A percentile compares a stretch with the other conserved stretches of the same genome.
These are phyloP conservation scores for Ustilago loliicola DNA, from an alignment of 1,284 basidiomycete species.

Conservation along the genomic window DNA sequence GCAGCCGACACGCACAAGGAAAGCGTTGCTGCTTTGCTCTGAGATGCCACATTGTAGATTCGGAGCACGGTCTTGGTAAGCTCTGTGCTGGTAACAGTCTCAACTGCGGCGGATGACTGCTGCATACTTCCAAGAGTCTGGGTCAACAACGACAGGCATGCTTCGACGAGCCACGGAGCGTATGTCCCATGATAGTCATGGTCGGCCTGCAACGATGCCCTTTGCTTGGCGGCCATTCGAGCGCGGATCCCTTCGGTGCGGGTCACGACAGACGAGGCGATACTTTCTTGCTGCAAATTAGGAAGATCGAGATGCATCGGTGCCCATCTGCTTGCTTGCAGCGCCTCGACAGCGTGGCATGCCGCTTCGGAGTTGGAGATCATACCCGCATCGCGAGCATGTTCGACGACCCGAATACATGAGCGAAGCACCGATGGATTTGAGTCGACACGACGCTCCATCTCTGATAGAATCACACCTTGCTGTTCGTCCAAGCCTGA, in stretches of 20 bases:
- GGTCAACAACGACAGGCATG: slow-evolving; percentile 24
- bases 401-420: slow-evolving; percentile 29
- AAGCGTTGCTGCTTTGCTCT: slow-evolving; percentile 33
- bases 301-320: slow-evolving; percentile 29
- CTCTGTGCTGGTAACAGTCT: not conserved
- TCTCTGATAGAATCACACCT: slow-evolving; percentile 37
- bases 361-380: slow-evolving; percentile 25
- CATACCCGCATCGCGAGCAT: slow-evolving; percentile 11
- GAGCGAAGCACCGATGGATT: slow-evolving; percentile 39
- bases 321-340: slow-evolving; percentile 38
- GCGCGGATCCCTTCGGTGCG: slow-evolving; percentile 37
- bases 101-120: not conserved
- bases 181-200: slow-evolving; percentile 32
- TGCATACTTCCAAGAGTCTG: slow-evolving; percentile 1
- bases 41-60: slow-evolving; percentile 31
- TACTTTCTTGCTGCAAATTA: slow-evolving; percentile 16
- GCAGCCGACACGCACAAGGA: slow-evolving; percentile 41
- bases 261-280: slow-evolving; percentile 2
- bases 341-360: slow-evolving; percentile 28
- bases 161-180: slow-evolving; percentile 40
- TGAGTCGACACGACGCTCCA: slow-evolving; percentile 39
- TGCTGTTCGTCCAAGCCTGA: slow-evolving; percentile 27
- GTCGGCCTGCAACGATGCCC: slow-evolving; percentile 11
- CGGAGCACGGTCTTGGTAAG: slow-evolving; percentile 21
- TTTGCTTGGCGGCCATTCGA: slow-evolving; percentile 25